Conservation (phyloP, 129 eudicot species). For the Smallanthus sonchifolius region DNA sequence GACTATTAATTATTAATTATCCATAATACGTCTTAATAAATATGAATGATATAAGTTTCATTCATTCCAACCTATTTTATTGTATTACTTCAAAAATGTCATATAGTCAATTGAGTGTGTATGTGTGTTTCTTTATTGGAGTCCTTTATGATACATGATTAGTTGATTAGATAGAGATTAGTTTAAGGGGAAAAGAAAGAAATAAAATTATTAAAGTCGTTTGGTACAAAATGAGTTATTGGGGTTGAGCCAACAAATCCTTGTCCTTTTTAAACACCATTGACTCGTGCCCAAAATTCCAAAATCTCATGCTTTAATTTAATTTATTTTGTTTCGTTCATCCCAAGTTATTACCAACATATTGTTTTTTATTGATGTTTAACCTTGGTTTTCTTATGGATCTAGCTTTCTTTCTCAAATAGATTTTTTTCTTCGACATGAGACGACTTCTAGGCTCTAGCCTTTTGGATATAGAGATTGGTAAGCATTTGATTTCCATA, state of each 20-base stretch:
- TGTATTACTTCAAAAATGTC: neutral
- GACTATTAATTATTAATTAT: too few species aligned
- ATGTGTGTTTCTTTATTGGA: neutral
- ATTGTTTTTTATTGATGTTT: neutral
- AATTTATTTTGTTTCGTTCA: slow-evolving; percentile 5
- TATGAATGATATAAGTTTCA: neutral
- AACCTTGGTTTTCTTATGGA: neutral
- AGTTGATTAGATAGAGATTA: slow-evolving; percentile 30
- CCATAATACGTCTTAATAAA: too few species aligned
- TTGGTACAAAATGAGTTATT: slow-evolving; percentile 28
- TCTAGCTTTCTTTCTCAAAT: neutral
- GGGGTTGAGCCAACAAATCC: slow-evolving; percentile 57
- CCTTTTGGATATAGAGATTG: too few species aligned
- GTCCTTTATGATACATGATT: slow-evolving; percentile 25
- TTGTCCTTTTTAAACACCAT: slow-evolving; percentile 33
- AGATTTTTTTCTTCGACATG: too few species aligned
- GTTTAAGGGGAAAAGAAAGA: slow-evolving; percentile 2
- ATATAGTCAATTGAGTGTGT: neutral
- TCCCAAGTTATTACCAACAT: neutral
- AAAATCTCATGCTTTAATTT: slow-evolving; percentile 15
- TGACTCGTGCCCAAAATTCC: slow-evolving; percentile 17
- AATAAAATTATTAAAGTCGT: slow-evolving; percentile 21
- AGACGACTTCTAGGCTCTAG: too few species aligned
- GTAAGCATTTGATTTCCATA: too few species aligned
- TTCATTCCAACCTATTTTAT: neutral